A percentile compares a stretch with the other conserved stretches of the same genome.
Evolutionary conservation across 2,329 filamentous ascomycete species (phyloP).

Genomic region (Aspergillus intermedius): DNA sequence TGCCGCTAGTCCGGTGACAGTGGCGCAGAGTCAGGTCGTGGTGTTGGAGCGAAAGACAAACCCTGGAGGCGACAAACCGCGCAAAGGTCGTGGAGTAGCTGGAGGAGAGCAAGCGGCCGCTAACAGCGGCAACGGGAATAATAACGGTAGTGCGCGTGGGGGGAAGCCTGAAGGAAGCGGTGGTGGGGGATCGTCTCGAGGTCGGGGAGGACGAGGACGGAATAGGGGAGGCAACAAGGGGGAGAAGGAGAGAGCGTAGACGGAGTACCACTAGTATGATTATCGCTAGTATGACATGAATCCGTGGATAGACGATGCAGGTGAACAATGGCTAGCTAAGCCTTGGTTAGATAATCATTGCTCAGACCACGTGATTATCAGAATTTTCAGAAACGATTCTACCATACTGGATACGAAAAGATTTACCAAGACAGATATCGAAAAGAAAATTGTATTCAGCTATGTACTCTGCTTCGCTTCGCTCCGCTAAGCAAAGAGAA

Average conservation of each 20-base stretch:
- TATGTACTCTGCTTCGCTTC: too few species aligned
- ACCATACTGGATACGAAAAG: too few species aligned
- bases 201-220: constrained; percentile 13
- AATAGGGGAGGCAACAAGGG: constrained; percentile 8
- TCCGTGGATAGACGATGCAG: too few species aligned
- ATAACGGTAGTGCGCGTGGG: constrained; percentile 1
- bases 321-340: too few species aligned
- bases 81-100: constrained; percentile 20
- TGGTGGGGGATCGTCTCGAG: constrained; percentile 10
- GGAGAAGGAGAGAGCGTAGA: neutral
- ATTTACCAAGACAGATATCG: too few species aligned
- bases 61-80: constrained; percentile 25
- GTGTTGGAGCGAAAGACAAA: constrained; percentile 59
- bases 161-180: constrained; percentile 13
- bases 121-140: constrained; percentile 4
- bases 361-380: too few species aligned
- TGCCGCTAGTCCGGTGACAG: constrained; percentile 69
- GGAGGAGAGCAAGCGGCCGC: constrained; percentile 5
- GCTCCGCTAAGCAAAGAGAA: neutral
- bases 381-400: too few species aligned
- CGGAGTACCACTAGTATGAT: too few species aligned
- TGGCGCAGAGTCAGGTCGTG: constrained; percentile 80
- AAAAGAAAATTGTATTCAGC: neutral
- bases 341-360: too few species aligned
- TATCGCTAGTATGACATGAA: too few species aligned